Base-by-base conservation (phyloP, 2,329 filamentous ascomycete species). In the Clarireedia homoeocarpa region DNA sequence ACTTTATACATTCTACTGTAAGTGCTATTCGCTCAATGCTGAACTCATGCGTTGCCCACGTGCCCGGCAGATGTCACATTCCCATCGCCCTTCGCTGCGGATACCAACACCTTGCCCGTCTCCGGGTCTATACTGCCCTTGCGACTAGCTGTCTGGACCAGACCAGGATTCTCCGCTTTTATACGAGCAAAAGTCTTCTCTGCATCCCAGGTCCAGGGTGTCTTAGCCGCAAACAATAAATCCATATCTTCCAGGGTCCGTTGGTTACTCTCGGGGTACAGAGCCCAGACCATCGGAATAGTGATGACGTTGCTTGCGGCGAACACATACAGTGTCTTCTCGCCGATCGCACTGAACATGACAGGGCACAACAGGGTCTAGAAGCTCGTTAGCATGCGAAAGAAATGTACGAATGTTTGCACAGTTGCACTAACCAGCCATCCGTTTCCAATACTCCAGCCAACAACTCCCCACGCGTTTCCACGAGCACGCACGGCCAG, bases 181-280 rank as follows among this genome's bases (percentile, higher is more conserved):
- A 86, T 72, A n/a, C 73, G 74, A 4, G 74, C 76, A 70, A 86
- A 88, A 30, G 79, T 83, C 64, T 74, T 76, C 70, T 88, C 84
- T 0, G 84, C 85, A 51, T 87, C 83, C 86, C 86, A 89, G 1
- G 79, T 78, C 83, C 83, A 89, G 4, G 81, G 80, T 0, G 77
- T 83, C 17, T 83, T 75, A 0, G 82, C 78, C 0, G 85, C 83
- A 62, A 91, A 90, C 0, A 90, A 71, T 0, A 89, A 42, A 14
- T 80, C 77, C 38, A 80, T 77, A 57, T 81, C 76, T 61, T 80
- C 78, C 0, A 81, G 70, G 1, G 67, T 70, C 6, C 77, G 66
- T 44, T 75, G 74, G 23, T 69, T 71, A 0, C 79, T 82, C 63
- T 82, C 80, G 0, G 80, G 79, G 51, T 77, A 79, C 61, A 75